phyloP scores from a whole-genome alignment of 164 flowering plant species.

The Berberis vulgaris region DNA sequence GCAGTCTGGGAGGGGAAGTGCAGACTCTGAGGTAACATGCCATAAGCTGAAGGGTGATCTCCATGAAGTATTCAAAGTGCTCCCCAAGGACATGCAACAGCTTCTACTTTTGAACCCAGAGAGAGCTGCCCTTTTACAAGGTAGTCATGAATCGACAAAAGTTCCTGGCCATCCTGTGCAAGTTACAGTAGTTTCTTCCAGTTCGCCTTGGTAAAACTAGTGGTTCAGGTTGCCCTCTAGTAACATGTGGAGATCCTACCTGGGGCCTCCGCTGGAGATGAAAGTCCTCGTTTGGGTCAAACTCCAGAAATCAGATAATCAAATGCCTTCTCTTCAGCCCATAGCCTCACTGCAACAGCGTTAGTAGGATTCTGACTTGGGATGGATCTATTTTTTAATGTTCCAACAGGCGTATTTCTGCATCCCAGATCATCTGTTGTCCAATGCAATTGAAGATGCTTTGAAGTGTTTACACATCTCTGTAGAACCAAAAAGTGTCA shows the following conservation, averaged over 20 bases:
- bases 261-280: no score
- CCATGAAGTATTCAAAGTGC: constrained; percentile 54
- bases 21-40: constrained; percentile 38
- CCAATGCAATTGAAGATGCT: no score
- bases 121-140: constrained; percentile 53
- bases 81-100: constrained; percentile 86
- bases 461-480: no score
- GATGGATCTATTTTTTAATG: no score
- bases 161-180: constrained; percentile 29
- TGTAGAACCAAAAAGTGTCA: no score
- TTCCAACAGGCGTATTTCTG: no score
- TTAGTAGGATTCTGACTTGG: no score
- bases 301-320: no score
- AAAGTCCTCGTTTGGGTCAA: no score
- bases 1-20: constrained; percentile 39
- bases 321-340: no score
- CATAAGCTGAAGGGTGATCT: constrained; percentile 70
- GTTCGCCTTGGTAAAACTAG: constrained; percentile 5
- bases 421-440: no score
- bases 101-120: constrained; percentile 79
- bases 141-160: constrained; percentile 26
- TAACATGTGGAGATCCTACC: neutral
- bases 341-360: no score
- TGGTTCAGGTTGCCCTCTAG: neutral
- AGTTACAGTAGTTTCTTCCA: neutral